These are phyloP conservation scores for Blakeslea trispora DNA, from an alignment of 371 early-diverging fungal species.

Conservation along the genomic window DNA sequence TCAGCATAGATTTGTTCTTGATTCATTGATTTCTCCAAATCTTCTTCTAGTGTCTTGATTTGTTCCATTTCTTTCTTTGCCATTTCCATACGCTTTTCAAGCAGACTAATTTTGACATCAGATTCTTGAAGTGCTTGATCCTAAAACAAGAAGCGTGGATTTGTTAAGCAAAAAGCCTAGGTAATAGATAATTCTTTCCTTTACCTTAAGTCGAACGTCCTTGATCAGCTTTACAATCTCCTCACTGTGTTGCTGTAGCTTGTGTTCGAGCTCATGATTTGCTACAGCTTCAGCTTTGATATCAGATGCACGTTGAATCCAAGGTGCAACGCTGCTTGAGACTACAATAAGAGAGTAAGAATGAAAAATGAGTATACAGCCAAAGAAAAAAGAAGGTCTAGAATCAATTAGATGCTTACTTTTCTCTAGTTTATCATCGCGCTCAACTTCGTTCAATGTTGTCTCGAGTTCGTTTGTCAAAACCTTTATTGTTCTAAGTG, in stretches of 20 bases:
- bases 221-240: conserved; percentile 77
- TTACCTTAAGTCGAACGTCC: conserved; percentile 72
- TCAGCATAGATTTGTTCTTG: conserved; percentile 74
- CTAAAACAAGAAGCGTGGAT: conserved; percentile 18
- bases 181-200: neutral
- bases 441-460: conserved; percentile 44
- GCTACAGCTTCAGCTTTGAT: conserved; percentile 77
- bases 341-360: conserved; percentile 37
- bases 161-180: neutral
- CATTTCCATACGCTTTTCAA: conserved; percentile 74
- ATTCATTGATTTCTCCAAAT: conserved; percentile 57
- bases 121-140: conserved; percentile 80
- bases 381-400: neutral
- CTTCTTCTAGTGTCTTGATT: conserved; percentile 60
- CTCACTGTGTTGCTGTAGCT: conserved; percentile 72
- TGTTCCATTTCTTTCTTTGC: conserved; percentile 70
- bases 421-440: conserved; percentile 52
- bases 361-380: neutral
- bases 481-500: conserved; percentile 52
- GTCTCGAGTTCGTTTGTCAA: conserved; percentile 49
- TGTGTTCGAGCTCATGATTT: conserved; percentile 77
- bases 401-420: conserved; percentile 29
- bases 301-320: conserved; percentile 77
- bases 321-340: conserved; percentile 65
- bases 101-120: conserved; percentile 73